Conservation (phyloP, 2,329 filamentous ascomycete species). For the Xylariaceae sp. region DNA sequence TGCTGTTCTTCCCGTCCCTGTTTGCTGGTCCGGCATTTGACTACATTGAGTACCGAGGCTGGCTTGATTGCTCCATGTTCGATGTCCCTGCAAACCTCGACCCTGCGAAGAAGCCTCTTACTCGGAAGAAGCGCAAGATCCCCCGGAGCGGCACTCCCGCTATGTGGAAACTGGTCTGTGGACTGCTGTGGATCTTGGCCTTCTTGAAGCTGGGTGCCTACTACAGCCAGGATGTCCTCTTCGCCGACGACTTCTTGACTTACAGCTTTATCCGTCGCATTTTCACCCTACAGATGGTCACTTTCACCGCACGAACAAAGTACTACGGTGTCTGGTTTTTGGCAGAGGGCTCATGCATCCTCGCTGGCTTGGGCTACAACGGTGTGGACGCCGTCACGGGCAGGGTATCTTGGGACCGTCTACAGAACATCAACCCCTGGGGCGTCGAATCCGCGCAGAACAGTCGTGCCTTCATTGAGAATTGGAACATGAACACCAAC, state of each 20-base stretch:
- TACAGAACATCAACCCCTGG: constrained; percentile 84
- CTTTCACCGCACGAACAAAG: constrained; percentile 76
- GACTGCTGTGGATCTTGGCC: constrained; percentile 70
- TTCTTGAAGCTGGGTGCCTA: constrained; percentile 68
- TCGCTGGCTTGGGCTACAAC: constrained; percentile 90
- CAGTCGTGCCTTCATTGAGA: constrained; percentile 81
- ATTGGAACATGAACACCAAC: constrained; percentile 99
- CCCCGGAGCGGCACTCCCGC: constrained; percentile 86
- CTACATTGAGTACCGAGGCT: constrained; percentile 84
- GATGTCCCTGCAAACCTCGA: constrained; percentile 76
- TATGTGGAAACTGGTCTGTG: constrained; percentile 65
- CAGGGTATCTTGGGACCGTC: constrained; percentile 78
- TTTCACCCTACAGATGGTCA: constrained; percentile 77
- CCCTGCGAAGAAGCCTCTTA: constrained; percentile 76
- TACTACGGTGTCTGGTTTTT: constrained; percentile 96
- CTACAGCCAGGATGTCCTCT: constrained; percentile 60
- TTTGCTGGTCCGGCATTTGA: constrained; percentile 92
- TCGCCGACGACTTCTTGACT: constrained; percentile 60
- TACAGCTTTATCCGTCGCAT: constrained; percentile 68
- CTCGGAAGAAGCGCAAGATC: constrained; percentile 85
- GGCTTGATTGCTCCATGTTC: constrained; percentile 94
- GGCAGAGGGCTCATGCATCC: constrained; percentile 89
- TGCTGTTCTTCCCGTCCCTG: constrained; percentile 90
- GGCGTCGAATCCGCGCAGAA: constrained; percentile 89
- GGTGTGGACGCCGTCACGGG: constrained; percentile 81